Evolutionary conservation across 2,329 filamentous ascomycete species (phyloP).

Genomic region (Diplodia scrobiculata): DNA sequence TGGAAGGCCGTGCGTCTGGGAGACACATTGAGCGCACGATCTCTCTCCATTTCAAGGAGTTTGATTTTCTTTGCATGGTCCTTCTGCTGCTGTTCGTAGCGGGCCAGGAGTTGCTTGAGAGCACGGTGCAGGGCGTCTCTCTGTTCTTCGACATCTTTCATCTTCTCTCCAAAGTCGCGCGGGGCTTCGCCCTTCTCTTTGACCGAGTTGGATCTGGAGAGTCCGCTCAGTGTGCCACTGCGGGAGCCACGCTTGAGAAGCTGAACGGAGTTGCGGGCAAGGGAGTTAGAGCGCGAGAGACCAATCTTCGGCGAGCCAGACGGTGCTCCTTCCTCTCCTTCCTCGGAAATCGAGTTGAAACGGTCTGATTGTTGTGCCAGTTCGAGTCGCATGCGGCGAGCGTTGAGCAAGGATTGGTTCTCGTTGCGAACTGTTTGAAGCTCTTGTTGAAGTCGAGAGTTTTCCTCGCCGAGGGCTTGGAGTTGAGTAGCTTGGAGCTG

Average conservation of each 20-base stretch:
- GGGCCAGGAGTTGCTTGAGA: conserved; percentile 78
- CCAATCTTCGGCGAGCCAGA: conserved; percentile 48
- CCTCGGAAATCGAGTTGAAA: conserved; percentile 65
- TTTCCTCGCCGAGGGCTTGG: conserved; percentile 74
- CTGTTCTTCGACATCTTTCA: conserved; percentile 92
- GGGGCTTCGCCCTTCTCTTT: conserved; percentile 37
- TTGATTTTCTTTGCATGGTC: conserved; percentile 81
- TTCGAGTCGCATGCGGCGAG: conserved; percentile 54
- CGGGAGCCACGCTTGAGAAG: conserved; percentile 41
- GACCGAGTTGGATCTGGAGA: conserved; percentile 56
- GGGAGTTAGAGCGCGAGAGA: conserved; percentile 67
- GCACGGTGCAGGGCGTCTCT: conserved; percentile 88
- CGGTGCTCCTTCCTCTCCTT: conserved; percentile 48
- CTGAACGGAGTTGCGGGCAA: conserved; percentile 58
- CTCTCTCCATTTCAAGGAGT: conserved; percentile 74
- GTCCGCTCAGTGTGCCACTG: conserved; percentile 37
- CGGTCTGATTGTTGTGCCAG: conserved; percentile 49
- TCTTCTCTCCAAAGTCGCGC: conserved; percentile 71
- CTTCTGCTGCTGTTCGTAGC: conserved; percentile 80
- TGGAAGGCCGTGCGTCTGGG: conserved; percentile 79
- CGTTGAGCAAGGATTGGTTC: conserved; percentile 60
- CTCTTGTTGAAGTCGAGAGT: conserved; percentile 72
- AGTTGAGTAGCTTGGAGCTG: conserved; percentile 73
- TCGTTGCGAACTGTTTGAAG: conserved; percentile 61
- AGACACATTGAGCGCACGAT: conserved; percentile 68